Evolutionary conservation across 2,329 filamentous ascomycete species (phyloP), one percentile per base, ranked within the genome.

Genomic region (Penicillium sp.): DNA sequence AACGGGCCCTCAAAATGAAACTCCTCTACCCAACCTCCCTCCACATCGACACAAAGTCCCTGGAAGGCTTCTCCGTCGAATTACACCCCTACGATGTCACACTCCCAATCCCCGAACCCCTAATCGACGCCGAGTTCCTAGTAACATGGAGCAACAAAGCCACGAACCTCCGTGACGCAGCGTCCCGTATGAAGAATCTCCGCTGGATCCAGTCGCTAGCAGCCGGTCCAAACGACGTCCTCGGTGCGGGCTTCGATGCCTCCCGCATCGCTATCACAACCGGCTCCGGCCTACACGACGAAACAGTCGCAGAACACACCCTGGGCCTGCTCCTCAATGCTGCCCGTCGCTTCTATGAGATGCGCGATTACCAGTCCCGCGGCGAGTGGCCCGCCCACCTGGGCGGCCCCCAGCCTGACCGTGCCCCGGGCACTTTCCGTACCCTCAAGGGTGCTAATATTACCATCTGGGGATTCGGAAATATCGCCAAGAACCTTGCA

Each of bases 181-280:
- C 80, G 2, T 63, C 69, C 50, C 80, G 81, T 58, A 76, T 87
- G 70, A 81, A 78, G 55, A 82, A 84, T 41, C 78, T 88, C 15
- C 78, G 78, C 62, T 88, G 85, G 85, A 87, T 88, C 72, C 86
- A 88, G 67, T 86, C 83, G 0, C 83, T 88, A 35, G 86, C 86
- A 36, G 85, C 86, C 0, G 86, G 86, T 0, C 86, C 86, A 64
- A 88, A 88, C 70, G 86, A 88, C 68, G 84, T 88, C 17, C 80
- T 88, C 19, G 71, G 69, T 51, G 86, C 85, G 27, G 86, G 85
- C 55, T 88, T 88, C 71, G 81, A 85, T 68, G 65, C 77, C 10
- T 69, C 76, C 53, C 75, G 75, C 52, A 76, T 85, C 48, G 64
- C 63, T n/a, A 75, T 88, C 53, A 85, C 83, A 42, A 87, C 85